Evolutionary conservation across 139 green algal genomes (phyloP).

Genomic region (Coelastrella sp.): DNA sequence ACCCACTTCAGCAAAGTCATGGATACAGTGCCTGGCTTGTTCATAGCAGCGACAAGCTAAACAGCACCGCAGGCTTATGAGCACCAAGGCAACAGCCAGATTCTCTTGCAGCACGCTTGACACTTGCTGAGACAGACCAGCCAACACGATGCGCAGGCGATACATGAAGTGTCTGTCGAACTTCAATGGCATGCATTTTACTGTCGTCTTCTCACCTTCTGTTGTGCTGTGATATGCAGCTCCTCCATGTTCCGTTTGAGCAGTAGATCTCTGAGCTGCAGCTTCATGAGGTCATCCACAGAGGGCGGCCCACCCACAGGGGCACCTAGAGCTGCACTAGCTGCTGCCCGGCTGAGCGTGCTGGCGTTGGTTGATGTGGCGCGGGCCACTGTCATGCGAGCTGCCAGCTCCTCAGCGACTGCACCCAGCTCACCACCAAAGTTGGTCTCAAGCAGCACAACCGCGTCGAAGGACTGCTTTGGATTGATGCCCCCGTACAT

Average conservation of each 20-base stretch:
- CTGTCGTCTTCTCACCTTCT: conserved; percentile 51
- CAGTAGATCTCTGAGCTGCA: conserved; percentile 70
- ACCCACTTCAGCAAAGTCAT: no score
- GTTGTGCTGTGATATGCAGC: conserved; percentile 51
- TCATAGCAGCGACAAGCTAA: no score
- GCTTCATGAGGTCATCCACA: conserved; percentile 57
- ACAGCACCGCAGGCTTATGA: no score
- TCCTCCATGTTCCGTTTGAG: conserved; percentile 69
- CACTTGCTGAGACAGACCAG: no score
- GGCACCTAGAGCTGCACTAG: conserved; percentile 2
- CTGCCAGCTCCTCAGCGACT: conserved; percentile 63
- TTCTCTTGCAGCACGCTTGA: no score
- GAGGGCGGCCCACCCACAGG: conserved; percentile 2
- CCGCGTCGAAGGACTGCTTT: conserved; percentile 66
- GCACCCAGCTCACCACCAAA: conserved; percentile 49
- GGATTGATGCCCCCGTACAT: conserved; percentile 73
- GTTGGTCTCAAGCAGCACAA: conserved; percentile 62
- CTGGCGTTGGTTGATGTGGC: not conserved
- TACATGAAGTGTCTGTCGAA: no score
- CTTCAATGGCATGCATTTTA: not conserved
- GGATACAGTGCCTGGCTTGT: no score
- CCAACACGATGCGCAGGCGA: no score
- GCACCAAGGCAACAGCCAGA: no score
- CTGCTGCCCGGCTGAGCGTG: not conserved
- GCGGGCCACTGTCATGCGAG: conserved; percentile 27